Base-by-base conservation (phyloP, 768 basidiomycete genomes). In the Podaxis rugospora region DNA sequence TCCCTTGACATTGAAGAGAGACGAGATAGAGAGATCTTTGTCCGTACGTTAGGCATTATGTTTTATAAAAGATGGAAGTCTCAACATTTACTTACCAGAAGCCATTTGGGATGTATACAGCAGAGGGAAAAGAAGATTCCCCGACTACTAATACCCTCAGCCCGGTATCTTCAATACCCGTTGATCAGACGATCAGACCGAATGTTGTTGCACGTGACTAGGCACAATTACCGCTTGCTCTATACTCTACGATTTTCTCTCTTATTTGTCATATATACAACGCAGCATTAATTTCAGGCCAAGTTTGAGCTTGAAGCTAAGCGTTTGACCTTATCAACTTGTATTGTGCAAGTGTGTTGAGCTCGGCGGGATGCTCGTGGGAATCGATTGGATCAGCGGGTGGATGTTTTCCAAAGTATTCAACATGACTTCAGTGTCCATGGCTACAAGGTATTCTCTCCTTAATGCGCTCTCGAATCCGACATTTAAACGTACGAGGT, bases 1-100 rank as follows among this genome's bases (percentile, higher is more conserved):
- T 14, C 61, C 65, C 50, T 60, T 40, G 25, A 66, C 65, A n/a
- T 63, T 63, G 63, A 66, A 66, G 50, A 66, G 61, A 32, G 55
- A 59, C 10, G 63, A 51, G 25, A 57, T 36, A 42, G 51, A 51
- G n/a, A 66, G 65, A 40, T 62, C 65, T 62, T 37, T 28, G 28
- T 39, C 16, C n/a, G 18, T 44, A 14, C 21, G 9, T 53, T 18
- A 52, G n/a, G 42, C 13, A 32, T 44, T 44, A 44, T 2, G 18
- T 16, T 9, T 44, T 16, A 6, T 25, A 23, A 16, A 23, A 9
- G 11, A 23, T 3, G 36, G 11, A 14, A 16, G 2, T 14, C 46
- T 49, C 47, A 2, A 27, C 23, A 0, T 36, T 37, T 1, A 40
- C 59, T 47, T 21, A 61, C 59, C 36, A 9, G 52, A 46, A n/a